Base-by-base conservation (phyloP, 1,284 basidiomycete genomes). In the Boletus smithii region DNA sequence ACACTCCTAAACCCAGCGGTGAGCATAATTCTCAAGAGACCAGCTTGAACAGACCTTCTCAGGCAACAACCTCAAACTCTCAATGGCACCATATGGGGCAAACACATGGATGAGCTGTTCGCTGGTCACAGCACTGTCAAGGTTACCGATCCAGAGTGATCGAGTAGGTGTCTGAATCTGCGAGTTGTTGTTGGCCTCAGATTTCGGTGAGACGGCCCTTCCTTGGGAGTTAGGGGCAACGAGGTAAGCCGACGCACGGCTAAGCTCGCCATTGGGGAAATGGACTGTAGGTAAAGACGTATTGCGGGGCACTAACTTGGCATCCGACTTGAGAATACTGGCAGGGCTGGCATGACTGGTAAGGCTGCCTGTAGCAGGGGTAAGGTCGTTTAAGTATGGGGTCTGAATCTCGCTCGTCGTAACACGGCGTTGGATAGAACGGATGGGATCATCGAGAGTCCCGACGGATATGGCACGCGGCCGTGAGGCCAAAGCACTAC, bases 61-160 rank as follows among this genome's bases (percentile, higher is more conserved):
- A 3, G 94, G 94, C 39, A 98, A 76, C 60, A 98, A 75, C 54
- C 95, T 77, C 64, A 98, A 74, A 59, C 91, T 95, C 72, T 98
- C 95, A 55, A 98, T 97, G 13, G 93, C 90, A 42, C 95, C 95
- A 64, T 98, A 98, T 1, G 90, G 90, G 16, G 92, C 88, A 69
- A 99, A 99, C 14, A 95, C 91, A 54, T 88, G 85, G 52, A 97
- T 90, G 45, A 99, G 82, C 62, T 97, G 92, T 66, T 95, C 91
- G 59, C 91, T 93, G 0, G 93, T 93, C 42, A 95, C 91, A 42
- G 86, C 87, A 52, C 88, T 88, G 67, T 98, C 93, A 38, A 99
- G 77, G 66, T 97, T 97, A 39, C 95, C 95, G 61, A 99, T 95
- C 95, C 95, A 99, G 35, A 99, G 75, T 35, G 91, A 95, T 44